Percentiles rank a stretch among this genome's conserved stretches.
phyloP scores from a whole-genome alignment of 129 eudicot genomes.

The Helichrysum umbraculigerum region DNA sequence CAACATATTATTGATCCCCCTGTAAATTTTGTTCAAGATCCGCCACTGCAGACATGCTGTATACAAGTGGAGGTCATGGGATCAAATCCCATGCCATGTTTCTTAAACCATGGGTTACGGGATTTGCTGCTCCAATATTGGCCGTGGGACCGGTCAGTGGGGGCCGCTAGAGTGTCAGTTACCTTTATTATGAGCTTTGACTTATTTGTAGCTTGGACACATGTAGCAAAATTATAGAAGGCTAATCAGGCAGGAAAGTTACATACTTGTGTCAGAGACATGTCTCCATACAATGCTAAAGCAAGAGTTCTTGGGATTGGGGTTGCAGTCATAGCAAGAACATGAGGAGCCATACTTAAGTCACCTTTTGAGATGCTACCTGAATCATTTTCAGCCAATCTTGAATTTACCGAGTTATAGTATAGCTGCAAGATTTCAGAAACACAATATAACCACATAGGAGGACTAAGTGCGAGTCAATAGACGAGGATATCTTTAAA shows the following conservation, averaged over 20 bases:
- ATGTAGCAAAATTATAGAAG: constrained; percentile 9
- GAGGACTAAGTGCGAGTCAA: background rate
- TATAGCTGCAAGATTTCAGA: constrained; percentile 59
- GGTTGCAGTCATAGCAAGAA: constrained; percentile 97
- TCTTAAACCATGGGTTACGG: no score
- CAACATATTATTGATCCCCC: no score
- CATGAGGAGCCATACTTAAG: constrained; percentile 84
- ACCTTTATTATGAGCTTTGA: background rate
- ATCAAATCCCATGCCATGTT: no score
- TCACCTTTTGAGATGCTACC: constrained; percentile 45
- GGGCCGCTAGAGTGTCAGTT: background rate
- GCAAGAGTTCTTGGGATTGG: constrained; percentile 99
- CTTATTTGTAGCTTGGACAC: constrained; percentile 5
- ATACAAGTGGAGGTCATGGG: no score
- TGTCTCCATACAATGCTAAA: constrained; percentile 90
- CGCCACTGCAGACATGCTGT: no score
- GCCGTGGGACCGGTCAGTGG: background rate
- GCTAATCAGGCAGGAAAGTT: constrained; percentile 13
- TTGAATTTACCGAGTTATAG: constrained; percentile 47
- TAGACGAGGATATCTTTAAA: background rate
- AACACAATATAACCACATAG: background rate
- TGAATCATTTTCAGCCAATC: constrained; percentile 40
- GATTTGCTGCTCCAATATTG: background rate
- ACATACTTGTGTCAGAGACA: constrained; percentile 94
- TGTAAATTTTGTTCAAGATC: no score